Conservation (phyloP, 495 filamentous ascomycete genomes). For the Trichoderma asperelloides region DNA sequence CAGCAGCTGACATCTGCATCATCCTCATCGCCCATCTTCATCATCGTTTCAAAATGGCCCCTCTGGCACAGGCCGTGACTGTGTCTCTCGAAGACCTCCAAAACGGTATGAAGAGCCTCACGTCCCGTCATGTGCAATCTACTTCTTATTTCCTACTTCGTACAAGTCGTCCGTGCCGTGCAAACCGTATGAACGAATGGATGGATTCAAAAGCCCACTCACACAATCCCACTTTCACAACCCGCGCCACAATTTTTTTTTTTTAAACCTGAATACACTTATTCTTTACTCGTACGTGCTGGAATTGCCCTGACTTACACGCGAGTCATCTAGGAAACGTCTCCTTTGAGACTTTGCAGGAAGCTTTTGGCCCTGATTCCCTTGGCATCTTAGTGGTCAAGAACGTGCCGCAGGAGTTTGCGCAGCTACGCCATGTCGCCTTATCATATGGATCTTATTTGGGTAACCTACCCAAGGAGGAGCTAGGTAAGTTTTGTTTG, state of each 20-base stretch:
- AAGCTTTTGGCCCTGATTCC: constrained; percentile 86
- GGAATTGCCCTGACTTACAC: constrained; percentile 9
- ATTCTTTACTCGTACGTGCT: neutral
- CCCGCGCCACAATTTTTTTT: neutral
- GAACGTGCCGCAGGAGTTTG: constrained; percentile 65
- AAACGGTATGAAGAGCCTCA: constrained; percentile 27
- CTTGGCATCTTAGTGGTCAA: constrained; percentile 89
- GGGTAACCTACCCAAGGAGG: constrained; percentile 63
- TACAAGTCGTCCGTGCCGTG: constrained; percentile 8
- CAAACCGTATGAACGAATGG: neutral
- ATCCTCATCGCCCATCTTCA: neutral
- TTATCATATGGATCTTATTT: constrained; percentile 85
- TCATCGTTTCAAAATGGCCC: constrained; percentile 26
- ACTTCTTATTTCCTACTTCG: neutral
- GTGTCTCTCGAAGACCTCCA: constrained; percentile 45
- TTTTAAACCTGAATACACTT: neutral
- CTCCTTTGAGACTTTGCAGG: constrained; percentile 61
- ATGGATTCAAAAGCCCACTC: neutral
- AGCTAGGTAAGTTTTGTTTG: constrained; percentile 52
- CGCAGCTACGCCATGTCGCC: constrained; percentile 55
- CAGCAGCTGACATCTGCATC: neutral
- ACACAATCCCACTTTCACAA: neutral
- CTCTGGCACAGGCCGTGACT: constrained; percentile 37
- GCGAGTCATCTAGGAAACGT: constrained; percentile 47
- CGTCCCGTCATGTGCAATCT: neutral